Percentiles rank a stretch among this genome's conserved stretches.
phyloP scores from a whole-genome alignment of 2,329 filamentous ascomycete genomes.

The Macroventuria anomochaeta region DNA sequence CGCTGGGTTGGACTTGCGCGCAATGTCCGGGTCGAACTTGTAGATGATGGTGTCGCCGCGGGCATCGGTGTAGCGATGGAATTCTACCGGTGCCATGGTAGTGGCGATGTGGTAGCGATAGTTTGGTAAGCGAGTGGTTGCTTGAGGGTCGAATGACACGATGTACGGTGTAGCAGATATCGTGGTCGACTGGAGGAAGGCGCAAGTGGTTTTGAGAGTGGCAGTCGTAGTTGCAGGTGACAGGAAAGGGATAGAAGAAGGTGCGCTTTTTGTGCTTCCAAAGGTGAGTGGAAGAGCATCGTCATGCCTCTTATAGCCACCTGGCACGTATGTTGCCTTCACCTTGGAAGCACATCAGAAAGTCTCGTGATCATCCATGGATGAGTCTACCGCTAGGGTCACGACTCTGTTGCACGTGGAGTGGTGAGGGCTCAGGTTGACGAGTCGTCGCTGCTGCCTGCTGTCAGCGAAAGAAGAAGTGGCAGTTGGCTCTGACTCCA shows the following conservation, averaged over 20 bases:
- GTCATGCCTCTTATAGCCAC: no score
- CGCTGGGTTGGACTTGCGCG: constrained; percentile 5
- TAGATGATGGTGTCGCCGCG: constrained; percentile 22
- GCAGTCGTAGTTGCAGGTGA: background rate
- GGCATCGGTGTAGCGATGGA: constrained; percentile 22
- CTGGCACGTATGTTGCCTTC: background rate
- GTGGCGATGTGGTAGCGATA: background rate
- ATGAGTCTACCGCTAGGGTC: background rate
- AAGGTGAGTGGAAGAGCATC: background rate
- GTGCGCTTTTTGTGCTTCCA: background rate
- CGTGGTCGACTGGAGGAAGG: background rate
- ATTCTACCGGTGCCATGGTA: constrained; percentile 17
- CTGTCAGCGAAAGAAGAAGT: background rate
- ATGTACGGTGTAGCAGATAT: background rate
- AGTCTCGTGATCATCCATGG: background rate
- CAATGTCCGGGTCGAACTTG: constrained; percentile 23
- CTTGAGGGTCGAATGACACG: background rate
- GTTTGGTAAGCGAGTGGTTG: background rate
- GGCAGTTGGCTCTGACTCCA: background rate
- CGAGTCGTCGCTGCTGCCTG: background rate
- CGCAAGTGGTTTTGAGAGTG: background rate
- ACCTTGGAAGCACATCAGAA: background rate
- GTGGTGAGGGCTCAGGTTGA: no score
- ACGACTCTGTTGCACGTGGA: no score
- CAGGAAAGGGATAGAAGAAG: background rate